A percentile compares a stretch with the other conserved stretches of the same genome.
phyloP scores from a whole-genome alignment of 2,329 filamentous ascomycete genomes.

The Lasiodiplodia citricola region DNA sequence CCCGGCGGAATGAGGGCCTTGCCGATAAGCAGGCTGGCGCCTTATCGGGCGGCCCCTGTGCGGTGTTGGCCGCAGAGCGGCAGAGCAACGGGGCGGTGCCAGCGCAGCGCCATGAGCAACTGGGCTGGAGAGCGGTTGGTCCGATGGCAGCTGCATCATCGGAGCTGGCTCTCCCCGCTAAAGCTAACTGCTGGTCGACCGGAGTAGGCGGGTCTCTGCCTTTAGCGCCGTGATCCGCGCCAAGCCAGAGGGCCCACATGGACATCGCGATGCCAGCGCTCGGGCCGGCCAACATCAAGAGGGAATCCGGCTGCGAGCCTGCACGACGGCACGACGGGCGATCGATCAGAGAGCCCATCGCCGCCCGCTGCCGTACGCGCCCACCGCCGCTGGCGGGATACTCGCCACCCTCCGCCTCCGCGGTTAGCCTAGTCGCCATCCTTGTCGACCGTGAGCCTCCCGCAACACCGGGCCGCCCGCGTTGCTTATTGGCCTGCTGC shows the following conservation, averaged over 20 bases:
- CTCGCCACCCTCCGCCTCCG: conserved; percentile 15
- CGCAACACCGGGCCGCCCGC: conserved; percentile 12
- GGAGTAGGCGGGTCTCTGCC: conserved; percentile 13
- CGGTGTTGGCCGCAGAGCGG: neutral
- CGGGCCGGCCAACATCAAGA: neutral
- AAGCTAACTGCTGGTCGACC: neutral
- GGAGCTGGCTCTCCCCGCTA: neutral
- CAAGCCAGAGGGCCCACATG: conserved; percentile 10
- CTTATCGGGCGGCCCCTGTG: neutral
- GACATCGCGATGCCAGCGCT: conserved; percentile 19
- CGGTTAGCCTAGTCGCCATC: conserved; percentile 4
- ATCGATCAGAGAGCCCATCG: neutral
- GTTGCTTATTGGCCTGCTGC: conserved; percentile 4
- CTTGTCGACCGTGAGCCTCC: conserved; percentile 10
- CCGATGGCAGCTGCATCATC: neutral
- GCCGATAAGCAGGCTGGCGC: neutral
- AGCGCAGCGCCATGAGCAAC: neutral
- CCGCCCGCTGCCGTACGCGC: neutral
- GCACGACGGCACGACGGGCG: neutral
- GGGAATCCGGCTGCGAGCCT: neutral
- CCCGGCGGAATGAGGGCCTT: conserved; percentile 5
- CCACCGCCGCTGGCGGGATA: neutral
- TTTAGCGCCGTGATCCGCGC: conserved; percentile 16
- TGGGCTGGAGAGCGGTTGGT: neutral
- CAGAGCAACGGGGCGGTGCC: neutral